Evolutionary conservation across 495 filamentous ascomycete genomes (phyloP), one percentile per base, ranked within the genome.

Genomic region (Hyaloscypha finlandica): DNA sequence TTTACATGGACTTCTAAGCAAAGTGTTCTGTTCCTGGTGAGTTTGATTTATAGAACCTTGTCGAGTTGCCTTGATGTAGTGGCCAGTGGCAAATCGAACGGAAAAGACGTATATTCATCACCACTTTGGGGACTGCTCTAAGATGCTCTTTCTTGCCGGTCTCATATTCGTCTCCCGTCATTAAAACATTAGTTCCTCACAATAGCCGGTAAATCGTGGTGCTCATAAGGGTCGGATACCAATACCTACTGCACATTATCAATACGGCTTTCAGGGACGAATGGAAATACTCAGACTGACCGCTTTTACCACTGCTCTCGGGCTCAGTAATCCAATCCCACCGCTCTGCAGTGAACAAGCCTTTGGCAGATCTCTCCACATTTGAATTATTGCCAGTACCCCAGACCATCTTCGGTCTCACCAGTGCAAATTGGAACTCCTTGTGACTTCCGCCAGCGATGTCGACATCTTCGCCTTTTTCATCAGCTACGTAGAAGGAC

Each of bases 261-360:
- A 48, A 48, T 19, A 48, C 6, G 35, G 4, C 42, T 1, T 48
- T 6, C 3, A 4, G 42, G 16, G 16, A 4, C 8, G 8, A 37
- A 33, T 14, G 31, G 58, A 16, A 2, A 45, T 22, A 8, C 12
- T 45, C 32, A 61, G 16, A 29, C n/a, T 29, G 29, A 20, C 65
- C 37, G 30, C 42, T 31, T 25, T 32, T 20, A 45, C 56, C 52
- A 12, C 33, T 64, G 25, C 16, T 63, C 30, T 64, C 63, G 3
- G 29, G 55, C 29, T 84, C 81, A 0, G 81, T 78, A 11, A 84
- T 83, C 87, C 87, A 90, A 59, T 88, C 79, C 81, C 86, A 84
- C 65, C 79, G 80, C 29, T 77, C 75, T 1, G 88, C 85, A 33
- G 81, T 88, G 70, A 89, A 89, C 59, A 90, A 72, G 11, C 77